Conservation (phyloP, 345 rosid species). For the Heritiera fomes region DNA sequence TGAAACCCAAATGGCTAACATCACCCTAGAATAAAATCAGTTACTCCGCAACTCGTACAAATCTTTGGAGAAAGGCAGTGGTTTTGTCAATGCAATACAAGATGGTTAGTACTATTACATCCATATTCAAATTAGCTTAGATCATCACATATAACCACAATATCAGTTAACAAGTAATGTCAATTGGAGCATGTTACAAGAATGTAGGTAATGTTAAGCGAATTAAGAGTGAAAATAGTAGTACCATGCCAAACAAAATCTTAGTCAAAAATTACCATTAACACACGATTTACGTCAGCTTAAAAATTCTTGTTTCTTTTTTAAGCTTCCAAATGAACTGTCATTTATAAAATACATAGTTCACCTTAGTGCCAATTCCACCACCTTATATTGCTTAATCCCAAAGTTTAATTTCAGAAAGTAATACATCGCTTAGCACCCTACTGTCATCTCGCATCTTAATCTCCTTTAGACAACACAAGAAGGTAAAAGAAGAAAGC, state of each 20-base stretch:
- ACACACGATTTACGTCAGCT: too few relatives aligned
- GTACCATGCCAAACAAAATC: not conserved
- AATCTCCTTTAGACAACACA: constrained; percentile 10
- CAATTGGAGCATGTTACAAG: not conserved
- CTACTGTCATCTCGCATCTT: not conserved
- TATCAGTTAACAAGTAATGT: not conserved
- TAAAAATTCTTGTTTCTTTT: not conserved
- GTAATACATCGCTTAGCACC: not conserved
- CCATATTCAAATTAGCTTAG: not conserved
- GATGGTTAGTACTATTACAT: not conserved
- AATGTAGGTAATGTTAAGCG: not conserved
- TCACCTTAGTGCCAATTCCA: not conserved
- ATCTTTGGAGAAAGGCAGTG: constrained; percentile 4
- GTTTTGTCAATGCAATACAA: not conserved
- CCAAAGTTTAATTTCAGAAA: not conserved
- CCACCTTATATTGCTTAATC: not conserved
- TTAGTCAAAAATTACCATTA: not conserved
- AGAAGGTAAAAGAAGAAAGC: not conserved
- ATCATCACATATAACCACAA: constrained; percentile 8
- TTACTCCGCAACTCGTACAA: not conserved
- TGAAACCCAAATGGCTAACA: not conserved
- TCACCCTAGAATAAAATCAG: not conserved
- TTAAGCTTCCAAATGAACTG: not conserved
- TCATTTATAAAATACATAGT: not conserved
- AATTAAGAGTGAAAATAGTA: not conserved